phyloP scores from a whole-genome alignment of 106 monocot genomes.

The Allium sativum region DNA sequence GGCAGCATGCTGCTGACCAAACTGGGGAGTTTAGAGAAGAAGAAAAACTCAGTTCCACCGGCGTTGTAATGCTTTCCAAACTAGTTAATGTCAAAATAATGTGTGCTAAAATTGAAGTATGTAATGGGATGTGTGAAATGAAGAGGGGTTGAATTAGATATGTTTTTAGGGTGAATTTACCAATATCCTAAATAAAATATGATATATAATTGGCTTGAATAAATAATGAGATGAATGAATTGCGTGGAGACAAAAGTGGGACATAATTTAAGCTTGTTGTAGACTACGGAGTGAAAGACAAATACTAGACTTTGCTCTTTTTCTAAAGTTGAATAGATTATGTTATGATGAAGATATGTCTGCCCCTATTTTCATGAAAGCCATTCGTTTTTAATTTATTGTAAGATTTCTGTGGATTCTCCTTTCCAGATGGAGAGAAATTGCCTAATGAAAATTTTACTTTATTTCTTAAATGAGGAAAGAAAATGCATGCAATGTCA shows the following conservation, averaged over 20 bases:
- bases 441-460: neutral
- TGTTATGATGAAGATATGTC: conserved; percentile 7
- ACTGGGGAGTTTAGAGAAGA: too few species aligned
- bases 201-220: conserved; percentile 6
- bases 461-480: neutral
- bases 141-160: too few species aligned
- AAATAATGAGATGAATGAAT: neutral
- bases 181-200: too few species aligned
- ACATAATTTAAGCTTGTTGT: conserved; percentile 3
- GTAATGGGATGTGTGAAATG: too few species aligned
- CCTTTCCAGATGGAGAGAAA: neutral
- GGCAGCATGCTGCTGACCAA: too few species aligned
- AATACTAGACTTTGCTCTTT: too few species aligned
- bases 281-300: conserved; percentile 8
- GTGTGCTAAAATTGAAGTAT: too few species aligned
- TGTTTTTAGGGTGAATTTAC: too few species aligned
- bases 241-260: conserved; percentile 8
- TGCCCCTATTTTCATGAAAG: neutral
- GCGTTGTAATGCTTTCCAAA: too few species aligned
- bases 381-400: neutral
- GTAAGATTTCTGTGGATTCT: conserved; percentile 10
- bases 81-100: too few species aligned
- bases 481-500: conserved; percentile 2
- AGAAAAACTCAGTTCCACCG: too few species aligned
- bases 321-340: conserved; percentile 1